Evolutionary conservation across 2,329 filamentous ascomycete genomes (phyloP).

Genomic region (Eutypa lata): DNA sequence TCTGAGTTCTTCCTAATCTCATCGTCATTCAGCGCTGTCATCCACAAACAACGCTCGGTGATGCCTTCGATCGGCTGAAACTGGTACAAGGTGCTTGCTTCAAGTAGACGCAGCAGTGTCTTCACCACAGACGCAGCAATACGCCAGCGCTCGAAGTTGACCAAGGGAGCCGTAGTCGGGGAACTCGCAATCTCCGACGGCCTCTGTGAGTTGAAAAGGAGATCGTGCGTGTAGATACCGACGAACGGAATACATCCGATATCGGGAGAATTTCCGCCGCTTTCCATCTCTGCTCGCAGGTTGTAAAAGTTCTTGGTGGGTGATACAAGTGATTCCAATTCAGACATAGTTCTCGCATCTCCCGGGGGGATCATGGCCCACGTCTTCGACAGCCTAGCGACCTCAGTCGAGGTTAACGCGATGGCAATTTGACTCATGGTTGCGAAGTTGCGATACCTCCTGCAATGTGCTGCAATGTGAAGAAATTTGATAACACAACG

Average conservation of each 20-base stretch:
- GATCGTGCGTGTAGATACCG: conserved; percentile 78
- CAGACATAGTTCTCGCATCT: conserved; percentile 63
- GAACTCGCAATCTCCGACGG: conserved; percentile 71
- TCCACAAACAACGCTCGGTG: conserved; percentile 80
- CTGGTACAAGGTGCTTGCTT: conserved; percentile 71
- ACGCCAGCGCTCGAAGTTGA: conserved; percentile 82
- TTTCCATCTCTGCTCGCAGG: conserved; percentile 77
- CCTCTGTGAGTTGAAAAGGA: conserved; percentile 78
- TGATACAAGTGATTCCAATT: conserved; percentile 71
- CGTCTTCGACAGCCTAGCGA: conserved; percentile 64
- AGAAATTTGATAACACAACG: conserved; percentile 77
- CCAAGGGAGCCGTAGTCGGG: conserved; percentile 62
- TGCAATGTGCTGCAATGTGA: conserved; percentile 74
- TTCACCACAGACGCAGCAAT: conserved; percentile 75
- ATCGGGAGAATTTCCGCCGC: conserved; percentile 50
- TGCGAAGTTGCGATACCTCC: conserved; percentile 76
- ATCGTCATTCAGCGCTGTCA: conserved; percentile 72
- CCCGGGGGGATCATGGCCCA: conserved; percentile 67
- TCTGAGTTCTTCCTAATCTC: conserved; percentile 62
- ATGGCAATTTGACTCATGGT: conserved; percentile 80
- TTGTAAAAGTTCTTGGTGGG: conserved; percentile 76
- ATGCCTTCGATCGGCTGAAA: conserved; percentile 75
- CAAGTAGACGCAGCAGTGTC: conserved; percentile 72
- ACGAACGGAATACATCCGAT: conserved; percentile 81
- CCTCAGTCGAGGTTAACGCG: conserved; percentile 70